Base-by-base conservation (phyloP, 2,329 filamentous ascomycete genomes). In the Aspergillus sp. region DNA sequence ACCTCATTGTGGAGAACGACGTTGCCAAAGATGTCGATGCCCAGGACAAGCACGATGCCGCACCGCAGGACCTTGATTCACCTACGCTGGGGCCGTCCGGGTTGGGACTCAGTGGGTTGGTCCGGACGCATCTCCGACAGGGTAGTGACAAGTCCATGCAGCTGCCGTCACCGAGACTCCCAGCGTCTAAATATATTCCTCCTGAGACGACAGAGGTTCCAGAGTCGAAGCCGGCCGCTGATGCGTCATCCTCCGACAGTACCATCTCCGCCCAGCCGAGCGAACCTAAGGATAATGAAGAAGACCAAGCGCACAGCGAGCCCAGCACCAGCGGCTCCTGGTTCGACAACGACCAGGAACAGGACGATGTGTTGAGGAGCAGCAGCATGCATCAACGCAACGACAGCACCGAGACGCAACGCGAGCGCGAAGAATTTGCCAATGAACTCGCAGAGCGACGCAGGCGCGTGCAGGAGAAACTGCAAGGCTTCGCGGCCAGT, bases 81-180 rank as follows among this genome's bases (percentile, higher is more conserved):
- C 89, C 90, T 0, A 94, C 88, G 0, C 70, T 95, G 4, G 85
- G 85, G 2, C 83, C 66, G 27, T 50, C 86, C 0, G 67, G 65
- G 2, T 54, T 68, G 12, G 88, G 87, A 1, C 73, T 96, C 10
- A 91, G 84, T 58, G 86, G 85, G 2, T 79, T 95, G 73, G 83
- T 95, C 41, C 81, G 85, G 30, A 84, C 90, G 51, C 93, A 97
- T 71, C 71, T 97, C 36, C 82, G 93, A 43, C 81, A 81, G 32
- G 81, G 84, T 52, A 97, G 91, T 68, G 84, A 83, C 48, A 78
- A 81, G 9, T 97, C 91, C 88, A 88, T 55, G 80, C 79, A 28
- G 12, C 70, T 69, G 47, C 69, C 67, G 27, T 72, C 71, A 7
- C 63, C 66, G 33, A 54, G 53, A 3, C 52, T 73, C 29, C 57